phyloP scores from a whole-genome alignment of 129 eudicot species.

The Centella asiatica region DNA sequence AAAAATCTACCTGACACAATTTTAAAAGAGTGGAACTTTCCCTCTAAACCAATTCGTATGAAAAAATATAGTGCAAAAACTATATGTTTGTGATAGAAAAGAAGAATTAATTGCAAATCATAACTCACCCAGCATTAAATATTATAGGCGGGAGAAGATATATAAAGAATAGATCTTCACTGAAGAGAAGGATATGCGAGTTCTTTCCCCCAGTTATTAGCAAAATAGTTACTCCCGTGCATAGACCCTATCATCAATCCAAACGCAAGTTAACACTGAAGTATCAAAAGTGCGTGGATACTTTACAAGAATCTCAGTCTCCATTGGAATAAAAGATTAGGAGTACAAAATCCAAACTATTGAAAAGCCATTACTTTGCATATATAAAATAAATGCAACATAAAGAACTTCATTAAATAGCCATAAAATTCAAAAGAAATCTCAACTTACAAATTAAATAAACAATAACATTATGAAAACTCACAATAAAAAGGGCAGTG shows the following conservation, averaged over 20 bases:
- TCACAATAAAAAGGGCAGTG: slow-evolving; percentile 58
- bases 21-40: not conserved
- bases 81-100: not conserved
- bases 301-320: not conserved
- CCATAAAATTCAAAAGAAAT: not conserved
- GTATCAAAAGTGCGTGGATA: not conserved
- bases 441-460: not conserved
- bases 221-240: slow-evolving; percentile 72
- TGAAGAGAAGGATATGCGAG: slow-evolving; percentile 70
- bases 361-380: not conserved
- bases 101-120: not conserved
- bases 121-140: slow-evolving; percentile 78
- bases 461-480: slow-evolving; percentile 2
- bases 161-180: slow-evolving; percentile 92
- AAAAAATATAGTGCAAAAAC: not conserved
- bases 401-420: too few species aligned
- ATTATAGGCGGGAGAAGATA: slow-evolving; percentile 92
- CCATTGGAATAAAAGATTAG: too few species aligned
- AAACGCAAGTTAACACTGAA: not conserved
- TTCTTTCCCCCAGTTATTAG: slow-evolving; percentile 64
- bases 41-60: not conserved
- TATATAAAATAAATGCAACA: not conserved
- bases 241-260: slow-evolving; percentile 47
- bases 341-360: too few species aligned
- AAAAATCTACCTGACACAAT: too few species aligned